Evolutionary conservation across 495 filamentous ascomycete species (phyloP).

Genomic region (Penicillium verhagenii): DNA sequence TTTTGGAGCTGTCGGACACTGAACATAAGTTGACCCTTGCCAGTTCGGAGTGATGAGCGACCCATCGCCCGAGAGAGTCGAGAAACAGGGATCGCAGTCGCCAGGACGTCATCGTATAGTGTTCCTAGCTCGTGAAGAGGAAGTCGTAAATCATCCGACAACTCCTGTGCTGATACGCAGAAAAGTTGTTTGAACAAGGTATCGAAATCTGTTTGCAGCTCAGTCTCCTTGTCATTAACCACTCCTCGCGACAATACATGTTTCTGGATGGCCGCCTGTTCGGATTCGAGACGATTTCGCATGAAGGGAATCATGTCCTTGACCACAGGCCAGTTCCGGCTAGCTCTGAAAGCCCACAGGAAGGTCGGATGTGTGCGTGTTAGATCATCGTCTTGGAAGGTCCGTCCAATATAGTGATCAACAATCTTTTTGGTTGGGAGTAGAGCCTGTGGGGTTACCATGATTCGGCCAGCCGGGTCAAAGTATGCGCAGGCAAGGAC

Average conservation of each 20-base stretch:
- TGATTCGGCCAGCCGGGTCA: constrained; percentile 67
- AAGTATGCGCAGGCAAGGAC: constrained; percentile 76
- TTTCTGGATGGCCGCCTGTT: constrained; percentile 29
- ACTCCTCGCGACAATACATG: constrained; percentile 41
- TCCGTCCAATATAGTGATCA: constrained; percentile 70
- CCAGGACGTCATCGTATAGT: constrained; percentile 75
- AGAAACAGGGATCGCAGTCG: constrained; percentile 53
- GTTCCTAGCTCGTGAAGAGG: constrained; percentile 64
- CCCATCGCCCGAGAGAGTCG: constrained; percentile 38
- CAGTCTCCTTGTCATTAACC: constrained; percentile 36
- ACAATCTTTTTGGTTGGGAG: constrained; percentile 81
- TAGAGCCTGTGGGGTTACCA: constrained; percentile 78
- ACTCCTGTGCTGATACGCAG: constrained; percentile 71
- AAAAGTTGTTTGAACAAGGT: constrained; percentile 83
- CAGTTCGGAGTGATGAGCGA: constrained; percentile 38
- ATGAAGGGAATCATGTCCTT: constrained; percentile 68
- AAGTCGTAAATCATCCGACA: constrained; percentile 64
- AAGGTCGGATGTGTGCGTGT: constrained; percentile 76
- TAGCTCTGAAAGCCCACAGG: constrained; percentile 82
- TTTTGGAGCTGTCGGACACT: constrained; percentile 66
- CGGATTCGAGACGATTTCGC: constrained; percentile 53
- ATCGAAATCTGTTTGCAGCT: constrained; percentile 61
- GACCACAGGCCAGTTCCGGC: constrained; percentile 70
- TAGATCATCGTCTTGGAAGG: constrained; percentile 70
- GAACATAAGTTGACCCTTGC: constrained; percentile 76